A percentile compares a stretch with the other conserved stretches of the same genome.
Conservation (phyloP, 306 rosid species). For the Myrica gale region DNA sequence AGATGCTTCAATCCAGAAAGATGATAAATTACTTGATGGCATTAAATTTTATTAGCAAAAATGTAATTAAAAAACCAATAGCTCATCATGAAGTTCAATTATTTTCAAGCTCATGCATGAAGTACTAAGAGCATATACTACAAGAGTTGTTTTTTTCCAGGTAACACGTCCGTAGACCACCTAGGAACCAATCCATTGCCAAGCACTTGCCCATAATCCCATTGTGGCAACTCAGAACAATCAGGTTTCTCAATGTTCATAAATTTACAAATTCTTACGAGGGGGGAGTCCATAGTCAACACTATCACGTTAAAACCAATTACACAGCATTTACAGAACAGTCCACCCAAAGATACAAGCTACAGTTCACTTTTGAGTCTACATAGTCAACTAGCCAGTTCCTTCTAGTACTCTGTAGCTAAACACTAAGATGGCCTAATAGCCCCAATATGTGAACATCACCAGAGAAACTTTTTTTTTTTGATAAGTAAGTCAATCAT, state of each 20-base stretch:
- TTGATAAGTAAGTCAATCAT: no score
- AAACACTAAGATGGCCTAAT: not conserved
- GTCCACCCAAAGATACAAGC: not conserved
- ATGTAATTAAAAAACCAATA: conserved; percentile 15
- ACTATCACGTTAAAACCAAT: not conserved
- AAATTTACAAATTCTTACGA: not conserved
- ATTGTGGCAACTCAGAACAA: not conserved
- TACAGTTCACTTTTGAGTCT: not conserved
- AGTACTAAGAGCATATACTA: not conserved
- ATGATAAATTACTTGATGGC: conserved; percentile 26
- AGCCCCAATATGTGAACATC: not conserved
- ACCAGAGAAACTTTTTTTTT: not conserved
- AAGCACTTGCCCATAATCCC: not conserved
- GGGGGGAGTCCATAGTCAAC: not conserved
- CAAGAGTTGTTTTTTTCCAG: not conserved
- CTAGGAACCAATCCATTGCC: not conserved
- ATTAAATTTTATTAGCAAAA: conserved; percentile 10
- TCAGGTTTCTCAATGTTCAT: not conserved
- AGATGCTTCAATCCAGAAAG: conserved; percentile 65
- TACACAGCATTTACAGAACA: not conserved
- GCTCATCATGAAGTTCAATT: conserved; percentile 21
- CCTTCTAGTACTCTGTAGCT: not conserved
- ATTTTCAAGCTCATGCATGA: not conserved
- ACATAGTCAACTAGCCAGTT: not conserved
- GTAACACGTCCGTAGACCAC: not conserved